Conservation (phyloP, 2,329 filamentous ascomycete species). For the Xylariaceae sp. region DNA sequence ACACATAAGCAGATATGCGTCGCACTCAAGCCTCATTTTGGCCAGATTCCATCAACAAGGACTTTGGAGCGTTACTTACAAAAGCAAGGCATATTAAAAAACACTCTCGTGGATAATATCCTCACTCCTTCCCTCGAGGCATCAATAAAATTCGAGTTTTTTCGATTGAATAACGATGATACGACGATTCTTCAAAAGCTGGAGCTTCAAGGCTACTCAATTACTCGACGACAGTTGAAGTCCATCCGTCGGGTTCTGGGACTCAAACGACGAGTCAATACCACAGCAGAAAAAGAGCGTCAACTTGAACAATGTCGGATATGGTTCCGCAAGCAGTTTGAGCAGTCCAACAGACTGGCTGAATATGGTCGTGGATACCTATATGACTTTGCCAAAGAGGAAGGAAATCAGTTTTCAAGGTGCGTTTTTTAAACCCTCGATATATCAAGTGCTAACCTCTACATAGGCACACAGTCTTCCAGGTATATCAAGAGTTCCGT, state of each 20-base stretch:
- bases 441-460: not conserved
- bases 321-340: not conserved
- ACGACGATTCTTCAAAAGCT: not conserved
- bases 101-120: too few relatives aligned
- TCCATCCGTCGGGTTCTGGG: not conserved
- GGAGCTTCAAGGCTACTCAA: not conserved
- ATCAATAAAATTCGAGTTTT: not conserved
- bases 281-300: not conserved
- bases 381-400: not conserved
- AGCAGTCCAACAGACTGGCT: not conserved
- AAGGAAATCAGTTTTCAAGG: not conserved
- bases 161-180: not conserved
- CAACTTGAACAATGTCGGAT: not conserved
- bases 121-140: not conserved
- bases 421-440: not conserved
- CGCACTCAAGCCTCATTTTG: too few relatives aligned
- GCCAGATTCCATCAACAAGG: too few relatives aligned
- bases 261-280: not conserved
- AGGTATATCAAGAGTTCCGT: not conserved
- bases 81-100: too few relatives aligned
- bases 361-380: not conserved
- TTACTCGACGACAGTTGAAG: not conserved
- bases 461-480: not conserved
- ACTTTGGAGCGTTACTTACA: too few relatives aligned
- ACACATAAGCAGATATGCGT: too few relatives aligned